Conservation (phyloP, 352 stramenopile species). For the Globisporangium canariense region DNA sequence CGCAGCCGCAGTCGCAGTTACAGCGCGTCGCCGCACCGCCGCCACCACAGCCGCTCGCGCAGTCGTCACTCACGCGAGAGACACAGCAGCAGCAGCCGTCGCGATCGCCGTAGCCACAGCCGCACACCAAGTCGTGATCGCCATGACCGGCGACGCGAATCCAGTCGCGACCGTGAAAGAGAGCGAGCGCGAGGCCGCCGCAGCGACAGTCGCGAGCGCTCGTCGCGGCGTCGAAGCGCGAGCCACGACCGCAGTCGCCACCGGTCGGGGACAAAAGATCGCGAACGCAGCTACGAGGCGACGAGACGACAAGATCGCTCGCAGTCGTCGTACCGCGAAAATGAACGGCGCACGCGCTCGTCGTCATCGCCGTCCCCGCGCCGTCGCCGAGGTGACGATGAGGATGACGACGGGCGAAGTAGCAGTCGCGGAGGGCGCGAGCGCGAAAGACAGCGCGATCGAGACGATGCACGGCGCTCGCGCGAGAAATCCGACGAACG, state of each 20-base stretch:
- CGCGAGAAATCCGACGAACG: neutral
- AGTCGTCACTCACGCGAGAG: constrained; percentile 11
- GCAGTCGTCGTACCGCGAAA: constrained; percentile 3
- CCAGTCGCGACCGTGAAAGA: constrained; percentile 19
- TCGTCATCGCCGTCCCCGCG: constrained; percentile 4
- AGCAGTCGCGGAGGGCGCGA: neutral
- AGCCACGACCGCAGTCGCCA: constrained; percentile 5
- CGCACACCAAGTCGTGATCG: constrained; percentile 14
- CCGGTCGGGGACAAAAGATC: neutral
- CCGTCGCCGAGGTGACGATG: neutral
- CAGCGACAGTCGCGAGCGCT: constrained; percentile 18
- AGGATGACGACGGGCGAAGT: neutral
- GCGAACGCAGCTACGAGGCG: constrained; percentile 7
- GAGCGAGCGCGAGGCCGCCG: constrained; percentile 10
- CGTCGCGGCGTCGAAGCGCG: constrained; percentile 2
- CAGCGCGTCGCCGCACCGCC: neutral
- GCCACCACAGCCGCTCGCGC: constrained; percentile 12
- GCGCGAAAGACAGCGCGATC: neutral
- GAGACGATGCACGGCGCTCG: neutral
- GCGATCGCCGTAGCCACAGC: neutral
- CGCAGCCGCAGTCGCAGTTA: constrained; percentile 20
- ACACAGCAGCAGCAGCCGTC: neutral
- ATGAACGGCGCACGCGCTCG: neutral
- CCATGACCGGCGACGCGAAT: constrained; percentile 10
- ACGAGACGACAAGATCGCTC: constrained; percentile 4